Base-by-base conservation (phyloP, 2,329 filamentous ascomycete genomes). In the Fusarium fujikuroi region DNA sequence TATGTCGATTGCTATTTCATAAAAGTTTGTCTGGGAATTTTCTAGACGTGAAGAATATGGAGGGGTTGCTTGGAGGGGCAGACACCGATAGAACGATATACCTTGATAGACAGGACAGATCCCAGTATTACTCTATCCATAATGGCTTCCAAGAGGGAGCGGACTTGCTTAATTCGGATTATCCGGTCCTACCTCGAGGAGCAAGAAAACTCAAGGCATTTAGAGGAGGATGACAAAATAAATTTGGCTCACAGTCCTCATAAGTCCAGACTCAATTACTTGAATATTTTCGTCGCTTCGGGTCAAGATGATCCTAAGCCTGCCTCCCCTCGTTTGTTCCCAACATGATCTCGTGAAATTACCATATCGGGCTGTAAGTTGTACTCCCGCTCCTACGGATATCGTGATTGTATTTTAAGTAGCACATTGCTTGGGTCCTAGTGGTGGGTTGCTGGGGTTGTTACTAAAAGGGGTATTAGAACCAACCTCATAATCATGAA, bases 41-140 rank as follows among this genome's bases (percentile, higher is more conserved):
- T 75, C 65, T 69, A 43, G 30, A 44, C 60, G 25, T 23, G 36
- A 25, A 53, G 69, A 63, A 46, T 25, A 44, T 66, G 52, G 72
- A 73, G 72, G 72, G 72, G 72, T 57, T 64, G 18, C 16, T 50
- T 71, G 70, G 73, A 74, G 73, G 73, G 73, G 73, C 44, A 75
- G 34, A 60, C 23, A 53, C 58, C 18, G 62, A 49, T 75, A 75
- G 40, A 69, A 32, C 43, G 72, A 74, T 72, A 74, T 14, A 58
- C 44, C 34, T 54, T 64, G 44, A 62, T 66, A 43, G 50, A 47
- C 32, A 8, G n/a, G 40, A 42, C 7, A 19, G 15, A 37, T n/a
- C 19, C 5, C 43, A 28, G 37, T 74, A 74, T 74, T 52, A 16
- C 28, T 64, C 32, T 69, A 72, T 40, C 68, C 58, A 37, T 44